These are phyloP conservation scores for Amaranthus tricolor DNA, from an alignment of 179 eudicot genomes.

Conservation along the genomic window DNA sequence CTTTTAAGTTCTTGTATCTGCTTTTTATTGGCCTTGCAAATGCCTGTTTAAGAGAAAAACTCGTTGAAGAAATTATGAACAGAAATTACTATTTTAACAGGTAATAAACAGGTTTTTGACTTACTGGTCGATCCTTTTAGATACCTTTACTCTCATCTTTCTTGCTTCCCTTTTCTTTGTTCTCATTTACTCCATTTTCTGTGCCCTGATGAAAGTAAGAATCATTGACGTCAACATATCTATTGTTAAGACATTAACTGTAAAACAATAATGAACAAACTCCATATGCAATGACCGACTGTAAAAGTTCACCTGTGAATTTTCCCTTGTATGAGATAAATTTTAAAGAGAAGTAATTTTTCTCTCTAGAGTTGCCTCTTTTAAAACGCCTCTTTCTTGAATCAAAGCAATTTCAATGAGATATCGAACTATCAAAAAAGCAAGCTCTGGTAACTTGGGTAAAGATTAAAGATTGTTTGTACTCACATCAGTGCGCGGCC, in stretches of 20 bases:
- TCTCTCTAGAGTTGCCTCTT: conserved; percentile 73
- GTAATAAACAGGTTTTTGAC: neutral
- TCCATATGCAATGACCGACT: neutral
- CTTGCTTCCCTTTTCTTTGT: no score
- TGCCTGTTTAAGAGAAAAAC: neutral
- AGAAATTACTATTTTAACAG: neutral
- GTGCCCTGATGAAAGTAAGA: no score
- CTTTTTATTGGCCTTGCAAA: conserved; percentile 26
- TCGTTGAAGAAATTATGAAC: neutral
- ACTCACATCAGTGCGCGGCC: conserved; percentile 91
- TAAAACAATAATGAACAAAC: neutral
- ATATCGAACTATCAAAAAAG: neutral
- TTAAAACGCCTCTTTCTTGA: conserved; percentile 91
- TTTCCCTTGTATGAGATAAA: conserved; percentile 34
- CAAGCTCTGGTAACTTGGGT: neutral
- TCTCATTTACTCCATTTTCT: no score
- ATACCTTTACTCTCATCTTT: conserved; percentile 8
- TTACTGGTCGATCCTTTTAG: conserved; percentile 32
- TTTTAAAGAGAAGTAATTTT: conserved; percentile 39
- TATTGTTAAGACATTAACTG: conserved; percentile 5
- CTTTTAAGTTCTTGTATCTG: conserved; percentile 27
- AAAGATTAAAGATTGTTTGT: conserved; percentile 1
- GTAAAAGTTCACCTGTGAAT: conserved; percentile 26
- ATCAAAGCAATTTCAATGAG: conserved; percentile 10
- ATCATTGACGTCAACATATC: no score